These are phyloP conservation scores for Colletotrichum filicis DNA, from an alignment of 2,329 filamentous ascomycete genomes.

Conservation along the genomic window DNA sequence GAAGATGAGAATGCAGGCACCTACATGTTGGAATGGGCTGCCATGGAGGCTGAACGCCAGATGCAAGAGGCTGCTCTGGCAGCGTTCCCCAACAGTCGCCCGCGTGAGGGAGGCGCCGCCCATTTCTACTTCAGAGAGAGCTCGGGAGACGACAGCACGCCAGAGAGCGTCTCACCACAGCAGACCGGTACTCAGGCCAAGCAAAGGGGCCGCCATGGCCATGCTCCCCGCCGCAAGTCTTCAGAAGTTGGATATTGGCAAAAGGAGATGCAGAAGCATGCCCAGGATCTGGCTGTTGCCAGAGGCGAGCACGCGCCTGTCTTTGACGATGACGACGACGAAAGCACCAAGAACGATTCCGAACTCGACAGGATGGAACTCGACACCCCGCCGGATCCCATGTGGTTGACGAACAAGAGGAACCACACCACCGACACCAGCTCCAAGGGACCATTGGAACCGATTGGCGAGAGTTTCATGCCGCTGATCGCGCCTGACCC, in stretches of 20 bases:
- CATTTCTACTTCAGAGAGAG: conserved; percentile 77
- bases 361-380: conserved; percentile 57
- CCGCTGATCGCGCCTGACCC: conserved; percentile 25
- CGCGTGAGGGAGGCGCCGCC: conserved; percentile 75
- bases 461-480: conserved; percentile 36
- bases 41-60: conserved; percentile 82
- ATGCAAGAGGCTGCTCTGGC: conserved; percentile 81
- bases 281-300: conserved; percentile 69
- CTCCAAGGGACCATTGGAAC: conserved; percentile 2
- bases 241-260: conserved; percentile 79
- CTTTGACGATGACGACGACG: conserved; percentile 41
- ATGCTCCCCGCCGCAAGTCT: conserved; percentile 64
- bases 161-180: conserved; percentile 49
- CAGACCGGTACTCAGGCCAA: conserved; percentile 39
- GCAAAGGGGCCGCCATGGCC: conserved; percentile 33
- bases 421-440: conserved; percentile 30
- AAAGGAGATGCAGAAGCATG: conserved; percentile 83
- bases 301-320: conserved; percentile 40
- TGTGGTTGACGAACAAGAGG: conserved; percentile 53
- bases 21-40: conserved; percentile 83
- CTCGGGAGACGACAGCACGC: conserved; percentile 65
- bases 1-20: conserved; percentile 81
- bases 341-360: conserved; percentile 45
- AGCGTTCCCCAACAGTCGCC: conserved; percentile 79
- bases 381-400: conserved; percentile 50